These are phyloP conservation scores for Kodamaea derodonti DNA, from an alignment of 1,139 yeast genomes.

Conservation along the genomic window DNA sequence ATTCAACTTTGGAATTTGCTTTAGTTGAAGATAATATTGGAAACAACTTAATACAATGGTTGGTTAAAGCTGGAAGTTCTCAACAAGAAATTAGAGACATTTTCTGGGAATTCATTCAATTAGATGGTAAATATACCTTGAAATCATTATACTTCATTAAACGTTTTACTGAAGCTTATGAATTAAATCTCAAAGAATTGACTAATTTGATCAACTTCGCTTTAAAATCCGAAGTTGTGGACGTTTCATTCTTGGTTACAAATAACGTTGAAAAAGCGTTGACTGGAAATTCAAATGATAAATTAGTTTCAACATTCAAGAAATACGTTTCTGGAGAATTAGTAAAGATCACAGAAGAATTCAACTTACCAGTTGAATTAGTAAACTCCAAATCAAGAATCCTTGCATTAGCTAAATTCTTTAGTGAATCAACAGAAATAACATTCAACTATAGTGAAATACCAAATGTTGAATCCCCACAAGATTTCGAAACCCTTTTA, in stretches of 20 bases:
- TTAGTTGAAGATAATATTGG: slow-evolving; percentile 38
- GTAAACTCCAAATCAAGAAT: slow-evolving; percentile 38
- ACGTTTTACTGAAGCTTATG: slow-evolving; percentile 28
- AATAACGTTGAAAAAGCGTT: slow-evolving; percentile 36
- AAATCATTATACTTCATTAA: slow-evolving; percentile 37
- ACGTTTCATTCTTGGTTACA: slow-evolving; percentile 43
- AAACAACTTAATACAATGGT: slow-evolving; percentile 36
- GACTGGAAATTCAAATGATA: slow-evolving; percentile 13
- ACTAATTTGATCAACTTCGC: slow-evolving; percentile 34
- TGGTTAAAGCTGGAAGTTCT: slow-evolving; percentile 27
- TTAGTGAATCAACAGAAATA: slow-evolving; percentile 23
- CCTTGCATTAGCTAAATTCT: slow-evolving; percentile 40
- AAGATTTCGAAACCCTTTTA: slow-evolving; percentile 40
- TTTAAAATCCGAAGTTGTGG: slow-evolving; percentile 39
- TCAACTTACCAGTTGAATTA: slow-evolving; percentile 19
- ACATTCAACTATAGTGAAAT: slow-evolving; percentile 38
- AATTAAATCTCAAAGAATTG: slow-evolving; percentile 26
- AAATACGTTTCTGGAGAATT: slow-evolving; percentile 38
- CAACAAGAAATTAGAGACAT: slow-evolving; percentile 26
- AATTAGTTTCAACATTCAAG: slow-evolving; percentile 26
- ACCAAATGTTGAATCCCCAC: slow-evolving; percentile 29
- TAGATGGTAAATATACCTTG: slow-evolving; percentile 28
- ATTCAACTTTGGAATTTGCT: slow-evolving; percentile 30
- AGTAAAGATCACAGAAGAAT: slow-evolving; percentile 12
- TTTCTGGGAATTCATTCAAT: slow-evolving; percentile 40